These are phyloP conservation scores for Suhomyces bribrorum DNA, from an alignment of 1,139 yeast species.

Conservation along the genomic window DNA sequence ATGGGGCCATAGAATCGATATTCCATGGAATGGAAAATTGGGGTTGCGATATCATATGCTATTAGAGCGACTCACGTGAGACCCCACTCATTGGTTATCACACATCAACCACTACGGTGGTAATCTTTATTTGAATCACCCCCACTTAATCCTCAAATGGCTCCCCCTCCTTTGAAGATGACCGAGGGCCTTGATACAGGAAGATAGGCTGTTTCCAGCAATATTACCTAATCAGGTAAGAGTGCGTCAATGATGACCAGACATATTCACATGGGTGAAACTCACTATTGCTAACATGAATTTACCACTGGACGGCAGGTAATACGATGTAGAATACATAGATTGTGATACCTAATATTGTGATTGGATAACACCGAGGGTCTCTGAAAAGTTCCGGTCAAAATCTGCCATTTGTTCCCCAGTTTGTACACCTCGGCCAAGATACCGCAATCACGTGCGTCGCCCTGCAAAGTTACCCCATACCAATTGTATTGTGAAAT, in stretches of 20 bases:
- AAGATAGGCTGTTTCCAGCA: neutral
- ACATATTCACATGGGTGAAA: neutral
- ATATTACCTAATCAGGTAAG: neutral
- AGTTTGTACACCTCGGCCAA: neutral
- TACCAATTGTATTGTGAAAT: constrained; percentile 8
- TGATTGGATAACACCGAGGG: too few relatives aligned
- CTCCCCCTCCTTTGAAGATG: neutral
- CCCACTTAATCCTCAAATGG: neutral
- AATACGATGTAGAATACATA: too few relatives aligned
- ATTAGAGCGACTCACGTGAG: neutral
- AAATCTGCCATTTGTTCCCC: neutral
- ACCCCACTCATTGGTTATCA: neutral
- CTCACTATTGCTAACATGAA: neutral
- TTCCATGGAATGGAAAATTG: too few relatives aligned
- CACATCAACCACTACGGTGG: neutral
- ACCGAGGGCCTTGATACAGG: neutral
- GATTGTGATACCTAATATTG: too few relatives aligned
- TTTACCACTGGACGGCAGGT: too few relatives aligned
- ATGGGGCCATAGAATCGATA: too few relatives aligned
- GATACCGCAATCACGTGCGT: neutral
- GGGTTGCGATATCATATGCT: too few relatives aligned
- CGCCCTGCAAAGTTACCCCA: constrained; percentile 12
- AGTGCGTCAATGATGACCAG: neutral
- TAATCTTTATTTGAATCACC: neutral
- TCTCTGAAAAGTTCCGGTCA: neutral